Evolutionary conservation across 1,284 basidiomycete genomes (phyloP).

Genomic region (Pseudomicrostroma phylloplanum): DNA sequence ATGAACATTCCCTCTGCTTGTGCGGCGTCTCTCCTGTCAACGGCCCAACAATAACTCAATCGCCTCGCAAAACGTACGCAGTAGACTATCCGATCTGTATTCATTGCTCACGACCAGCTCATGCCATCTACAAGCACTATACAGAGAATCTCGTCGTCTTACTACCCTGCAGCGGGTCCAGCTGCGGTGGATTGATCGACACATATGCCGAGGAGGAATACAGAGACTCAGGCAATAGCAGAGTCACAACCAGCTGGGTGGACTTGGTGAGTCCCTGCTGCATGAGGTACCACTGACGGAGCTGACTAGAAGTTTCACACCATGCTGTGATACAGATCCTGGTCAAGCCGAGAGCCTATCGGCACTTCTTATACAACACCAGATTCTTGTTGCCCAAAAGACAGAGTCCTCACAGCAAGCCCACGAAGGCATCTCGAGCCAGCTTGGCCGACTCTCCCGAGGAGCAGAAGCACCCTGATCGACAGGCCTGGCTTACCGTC

Average conservation of each 20-base stretch:
- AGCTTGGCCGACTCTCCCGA: background rate
- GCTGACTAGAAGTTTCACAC: background rate
- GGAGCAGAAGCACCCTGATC: background rate
- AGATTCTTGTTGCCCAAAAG: conserved; percentile 3
- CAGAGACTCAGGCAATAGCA: background rate
- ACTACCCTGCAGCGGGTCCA: conserved; percentile 13
- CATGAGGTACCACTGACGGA: background rate
- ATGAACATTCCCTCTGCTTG: no score
- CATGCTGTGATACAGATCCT: conserved; percentile 73
- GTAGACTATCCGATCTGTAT: conserved; percentile 22
- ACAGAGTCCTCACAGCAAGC: conserved; percentile 6
- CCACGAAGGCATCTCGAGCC: background rate
- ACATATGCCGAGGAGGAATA: background rate
- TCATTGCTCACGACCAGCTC: conserved; percentile 21
- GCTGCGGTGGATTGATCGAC: background rate
- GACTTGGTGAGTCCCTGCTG: background rate
- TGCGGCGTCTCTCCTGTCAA: no score
- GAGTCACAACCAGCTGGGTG: background rate
- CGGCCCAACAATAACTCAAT: no score
- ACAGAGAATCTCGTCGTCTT: conserved; percentile 25
- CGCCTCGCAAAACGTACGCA: no score
- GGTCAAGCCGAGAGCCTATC: conserved; percentile 76
- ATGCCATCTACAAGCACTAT: conserved; percentile 25
- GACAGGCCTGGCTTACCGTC: conserved; percentile 5
- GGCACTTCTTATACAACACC: conserved; percentile 81